Evolutionary conservation across 805 yeast genomes (phyloP).

Genomic region (Cyberlindnera nakhonratchasimensis): DNA sequence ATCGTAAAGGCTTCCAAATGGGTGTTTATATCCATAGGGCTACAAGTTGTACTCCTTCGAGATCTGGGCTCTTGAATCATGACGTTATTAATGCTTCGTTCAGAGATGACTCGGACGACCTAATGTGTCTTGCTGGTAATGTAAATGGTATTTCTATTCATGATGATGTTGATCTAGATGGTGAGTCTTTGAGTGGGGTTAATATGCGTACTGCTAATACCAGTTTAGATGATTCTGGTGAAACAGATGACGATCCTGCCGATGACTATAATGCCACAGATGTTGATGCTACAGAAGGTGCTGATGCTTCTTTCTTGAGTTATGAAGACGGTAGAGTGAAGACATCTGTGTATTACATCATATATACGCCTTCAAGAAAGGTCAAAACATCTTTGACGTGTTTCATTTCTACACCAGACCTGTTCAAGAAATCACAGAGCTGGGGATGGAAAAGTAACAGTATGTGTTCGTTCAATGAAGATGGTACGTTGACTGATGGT

Average conservation of each 20-base stretch:
- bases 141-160: constrained; percentile 12
- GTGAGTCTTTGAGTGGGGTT: constrained; percentile 7
- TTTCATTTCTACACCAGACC: constrained; percentile 53
- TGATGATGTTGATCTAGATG: constrained; percentile 5
- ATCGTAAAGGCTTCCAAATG: constrained; percentile 43
- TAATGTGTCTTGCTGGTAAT: constrained; percentile 8
- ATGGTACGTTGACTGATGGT: constrained; percentile 42
- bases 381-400: constrained; percentile 45
- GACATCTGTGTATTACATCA: constrained; percentile 49
- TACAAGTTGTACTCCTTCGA: constrained; percentile 34
- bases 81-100: constrained; percentile 30
- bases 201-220: constrained; percentile 7
- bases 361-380: constrained; percentile 50
- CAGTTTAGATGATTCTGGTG: constrained; percentile 22
- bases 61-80: constrained; percentile 38
- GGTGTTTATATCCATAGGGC: constrained; percentile 58
- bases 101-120: constrained; percentile 7
- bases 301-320: constrained; percentile 31
- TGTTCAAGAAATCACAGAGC: constrained; percentile 50
- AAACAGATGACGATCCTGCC: constrained; percentile 9
- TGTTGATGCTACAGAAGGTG: constrained; percentile 10
- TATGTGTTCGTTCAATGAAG: constrained; percentile 49
- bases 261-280: constrained; percentile 23
- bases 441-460: constrained; percentile 63
- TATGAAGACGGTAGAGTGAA: constrained; percentile 46